Conservation (phyloP, 805 yeast species). For the Lipomyces kockii region DNA sequence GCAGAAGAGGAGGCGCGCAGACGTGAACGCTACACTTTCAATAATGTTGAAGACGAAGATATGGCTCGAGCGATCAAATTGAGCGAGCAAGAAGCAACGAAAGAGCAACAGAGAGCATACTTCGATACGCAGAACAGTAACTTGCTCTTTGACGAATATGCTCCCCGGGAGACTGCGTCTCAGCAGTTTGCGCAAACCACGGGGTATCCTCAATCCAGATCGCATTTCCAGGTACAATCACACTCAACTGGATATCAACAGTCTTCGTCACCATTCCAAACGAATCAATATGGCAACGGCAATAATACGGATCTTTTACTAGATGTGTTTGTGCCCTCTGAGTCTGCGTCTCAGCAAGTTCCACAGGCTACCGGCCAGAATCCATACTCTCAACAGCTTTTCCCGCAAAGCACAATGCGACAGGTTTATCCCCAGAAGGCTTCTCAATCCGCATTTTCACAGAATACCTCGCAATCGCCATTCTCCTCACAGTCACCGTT, state of each 20-base stretch:
- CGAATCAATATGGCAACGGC: background rate
- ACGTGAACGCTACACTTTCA: conserved; percentile 44
- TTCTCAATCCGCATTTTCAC: background rate
- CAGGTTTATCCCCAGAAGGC: background rate
- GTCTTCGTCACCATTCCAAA: background rate
- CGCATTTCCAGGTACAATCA: conserved; percentile 3
- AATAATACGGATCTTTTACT: conserved; percentile 23
- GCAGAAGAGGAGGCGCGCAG: conserved; percentile 71
- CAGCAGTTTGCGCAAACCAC: conserved; percentile 2
- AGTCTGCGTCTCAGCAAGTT: conserved; percentile 5
- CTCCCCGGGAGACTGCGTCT: background rate
- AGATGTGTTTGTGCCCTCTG: conserved; percentile 17
- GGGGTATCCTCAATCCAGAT: background rate
- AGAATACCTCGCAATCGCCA: background rate
- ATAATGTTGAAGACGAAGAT: conserved; percentile 58
- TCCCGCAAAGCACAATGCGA: background rate
- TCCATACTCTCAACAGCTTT: background rate
- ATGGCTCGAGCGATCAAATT: conserved; percentile 72
- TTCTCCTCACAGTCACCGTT: conserved; percentile 8
- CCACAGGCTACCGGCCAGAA: background rate
- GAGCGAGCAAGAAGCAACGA: conserved; percentile 68
- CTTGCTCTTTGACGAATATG: conserved; percentile 17
- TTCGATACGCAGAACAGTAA: conserved; percentile 17
- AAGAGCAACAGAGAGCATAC: conserved; percentile 15
- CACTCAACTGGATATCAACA: conserved; percentile 31